Evolutionary conservation across 2,329 filamentous ascomycete genomes (phyloP).

Genomic region (Aciculosporium take): DNA sequence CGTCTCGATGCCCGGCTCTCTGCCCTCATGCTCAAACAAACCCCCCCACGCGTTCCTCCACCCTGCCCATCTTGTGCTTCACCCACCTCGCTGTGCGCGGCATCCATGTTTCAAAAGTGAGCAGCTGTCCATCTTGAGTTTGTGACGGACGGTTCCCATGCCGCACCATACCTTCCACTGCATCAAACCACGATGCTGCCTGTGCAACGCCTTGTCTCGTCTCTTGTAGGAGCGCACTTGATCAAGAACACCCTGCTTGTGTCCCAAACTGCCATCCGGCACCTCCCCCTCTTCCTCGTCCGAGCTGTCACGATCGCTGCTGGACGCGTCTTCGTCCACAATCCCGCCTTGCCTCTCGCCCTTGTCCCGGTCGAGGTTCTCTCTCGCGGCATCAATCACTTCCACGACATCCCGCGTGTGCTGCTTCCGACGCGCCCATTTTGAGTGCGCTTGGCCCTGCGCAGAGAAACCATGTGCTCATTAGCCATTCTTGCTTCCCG

Average conservation of each 20-base stretch:
- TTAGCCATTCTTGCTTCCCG: background rate
- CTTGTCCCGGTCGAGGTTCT: conserved; percentile 18
- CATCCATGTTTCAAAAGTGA: conserved; percentile 15
- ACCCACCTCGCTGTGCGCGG: conserved; percentile 35
- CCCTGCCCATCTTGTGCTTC: conserved; percentile 38
- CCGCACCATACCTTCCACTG: conserved; percentile 45
- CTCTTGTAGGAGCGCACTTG: conserved; percentile 46
- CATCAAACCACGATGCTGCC: conserved; percentile 56
- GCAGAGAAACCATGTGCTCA: background rate
- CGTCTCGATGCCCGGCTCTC: conserved; percentile 49
- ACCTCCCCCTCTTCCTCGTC: conserved; percentile 25
- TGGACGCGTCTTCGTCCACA: conserved; percentile 19
- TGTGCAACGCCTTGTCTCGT: conserved; percentile 44
- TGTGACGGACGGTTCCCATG: no score
- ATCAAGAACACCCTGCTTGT: conserved; percentile 32
- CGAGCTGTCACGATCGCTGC: conserved; percentile 16
- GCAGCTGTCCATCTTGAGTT: no score
- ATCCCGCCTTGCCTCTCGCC: conserved; percentile 22
- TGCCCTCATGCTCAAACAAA: conserved; percentile 46
- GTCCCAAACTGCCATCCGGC: conserved; percentile 21
- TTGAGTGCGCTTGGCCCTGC: conserved; percentile 22
- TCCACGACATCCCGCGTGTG: conserved; percentile 27
- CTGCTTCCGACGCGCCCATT: conserved; percentile 20
- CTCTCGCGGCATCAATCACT: conserved; percentile 30
- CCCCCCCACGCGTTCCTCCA: conserved; percentile 43